Evolutionary conservation across 2,329 filamentous ascomycete genomes (phyloP), one percentile per base, ranked within the genome.

Genomic region (Colletotrichum spaethianum): DNA sequence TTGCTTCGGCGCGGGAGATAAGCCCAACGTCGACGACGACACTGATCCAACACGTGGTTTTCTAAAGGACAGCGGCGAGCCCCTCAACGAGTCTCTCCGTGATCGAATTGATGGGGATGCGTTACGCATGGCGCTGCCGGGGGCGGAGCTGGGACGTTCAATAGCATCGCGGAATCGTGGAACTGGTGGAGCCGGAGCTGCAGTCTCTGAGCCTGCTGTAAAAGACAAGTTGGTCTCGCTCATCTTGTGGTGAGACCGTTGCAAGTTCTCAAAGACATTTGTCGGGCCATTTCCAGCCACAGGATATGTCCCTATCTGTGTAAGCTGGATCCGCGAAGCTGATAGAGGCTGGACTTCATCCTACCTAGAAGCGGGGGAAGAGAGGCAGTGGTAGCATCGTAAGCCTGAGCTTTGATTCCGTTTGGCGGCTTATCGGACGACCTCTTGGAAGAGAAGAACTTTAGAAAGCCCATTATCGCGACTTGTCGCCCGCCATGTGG

Each of bases 281-380:
- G 78, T 67, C 18, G 72, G 77, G 5, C 83, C 83, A 76, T 85
- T 86, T 44, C 83, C 83, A 26, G 79, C 76, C 40, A 85, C 80
- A 3, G 83, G 82, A 68, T 82, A 82, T 6, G 80, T 80, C 48
- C 83, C 85, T 83, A 67, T 9, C 23, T 2, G 11, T 70, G 61
- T 74, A 42, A 75, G 60, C 61, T 67, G 26, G 26, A 28, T 52
- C 40, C 20, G n/a, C 5, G 18, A 63, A 55, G 20, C 18, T 2
- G 28, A 42, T 16, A 42, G 38, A 46, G 18, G 28, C 44, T 18
- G 23, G 38, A 53, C 63, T 9, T 4, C 18, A 63, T 48, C 50
- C 40, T 82, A 82, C 81, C 81, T 73, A 76, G 78, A 66, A 83
- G 78, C 50, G 83, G 83, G 63, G 83, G 78, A 28, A 79, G 76